Conservation (phyloP, 140 eudicot genomes). For the Bidens hawaiensis region DNA sequence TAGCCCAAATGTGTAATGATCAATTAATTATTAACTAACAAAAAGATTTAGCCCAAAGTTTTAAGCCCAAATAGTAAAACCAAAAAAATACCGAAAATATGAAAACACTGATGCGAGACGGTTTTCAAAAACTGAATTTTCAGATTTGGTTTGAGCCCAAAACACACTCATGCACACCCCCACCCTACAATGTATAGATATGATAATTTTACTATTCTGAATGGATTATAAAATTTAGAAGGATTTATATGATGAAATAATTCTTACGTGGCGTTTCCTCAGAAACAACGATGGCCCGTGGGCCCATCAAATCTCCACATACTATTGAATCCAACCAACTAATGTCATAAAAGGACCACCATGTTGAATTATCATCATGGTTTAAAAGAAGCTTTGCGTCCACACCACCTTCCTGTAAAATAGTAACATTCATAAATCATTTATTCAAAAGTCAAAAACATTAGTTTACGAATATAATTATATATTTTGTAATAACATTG, state of each 20-base stretch:
- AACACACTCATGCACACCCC: too few species aligned
- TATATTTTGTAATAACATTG: not conserved
- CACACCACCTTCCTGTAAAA: constrained; percentile 58
- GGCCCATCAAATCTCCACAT: constrained; percentile 80
- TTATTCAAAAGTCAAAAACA: not conserved
- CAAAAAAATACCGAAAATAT: too few species aligned
- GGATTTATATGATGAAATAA: not conserved
- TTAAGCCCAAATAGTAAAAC: too few species aligned
- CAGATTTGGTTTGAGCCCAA: too few species aligned
- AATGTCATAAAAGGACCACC: constrained; percentile 94
- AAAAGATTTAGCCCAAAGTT: too few species aligned
- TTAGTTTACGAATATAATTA: not conserved
- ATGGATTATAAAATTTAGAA: not conserved
- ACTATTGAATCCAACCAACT: constrained; percentile 43
- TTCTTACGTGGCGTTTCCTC: constrained; percentile 99
- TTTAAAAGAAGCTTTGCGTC: constrained; percentile 72
- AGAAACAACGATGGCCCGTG: constrained; percentile 88
- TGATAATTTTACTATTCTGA: not conserved
- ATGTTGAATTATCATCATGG: constrained; percentile 45
- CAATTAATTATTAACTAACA: too few species aligned
- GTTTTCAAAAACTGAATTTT: too few species aligned
- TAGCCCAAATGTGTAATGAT: too few species aligned
- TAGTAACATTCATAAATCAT: not conserved
- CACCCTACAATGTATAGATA: not conserved
- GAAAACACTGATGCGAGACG: too few species aligned